Base-by-base conservation (phyloP, 2,329 filamentous ascomycete genomes). In the Gliomastix tumulicola region DNA sequence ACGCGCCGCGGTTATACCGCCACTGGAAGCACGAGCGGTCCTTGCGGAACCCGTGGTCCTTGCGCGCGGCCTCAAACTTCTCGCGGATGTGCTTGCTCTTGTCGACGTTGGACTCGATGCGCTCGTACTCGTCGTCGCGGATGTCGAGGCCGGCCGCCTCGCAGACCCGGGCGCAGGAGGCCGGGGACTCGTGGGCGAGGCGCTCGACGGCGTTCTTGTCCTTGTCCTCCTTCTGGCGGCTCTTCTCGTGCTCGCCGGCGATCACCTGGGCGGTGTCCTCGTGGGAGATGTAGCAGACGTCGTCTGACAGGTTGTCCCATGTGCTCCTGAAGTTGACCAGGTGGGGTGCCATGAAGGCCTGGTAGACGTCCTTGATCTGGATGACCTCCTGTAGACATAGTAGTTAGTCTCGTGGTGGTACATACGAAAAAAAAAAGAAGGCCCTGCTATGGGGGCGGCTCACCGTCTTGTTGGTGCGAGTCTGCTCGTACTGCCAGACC, bases 401-500 rank as follows among this genome's bases (percentile, higher is more conserved):
- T 37, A 44, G 47, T 51, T 44, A 44, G 40, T 21, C 31, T 44
- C 35, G 7, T 6, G 16, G 12, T 34, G 16, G 7, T 7, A 30
- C 27, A 33, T 33, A 33, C 31, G n/a, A 18, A 33, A n/a, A n/a
- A n/a, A n/a, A n/a, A n/a, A n/a, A n/a, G 10, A 27, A 27, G 23
- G 10, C 10, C 23, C 23, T n/a, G n/a, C 23, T 30, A 55, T 62
- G n/a, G n/a, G n/a, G n/a, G n/a, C n/a, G n/a, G n/a, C n/a, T 48
- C 50, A 68, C 64, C 47, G 58, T 51, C 21, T 58, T 59, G 45
- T 59, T 62, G n/a, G n/a, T n/a, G 21, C 66, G 59, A 5, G 61
- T 66, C 49, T 73, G 63, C 47, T 76, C 72, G 39, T 65, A 75
- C 37, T 71, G 62, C 68, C 71, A 76, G 22, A 74, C 59, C 30